phyloP scores from a whole-genome alignment of 2,329 filamentous ascomycete genomes.

The Ophiostoma novo-ulmi region DNA sequence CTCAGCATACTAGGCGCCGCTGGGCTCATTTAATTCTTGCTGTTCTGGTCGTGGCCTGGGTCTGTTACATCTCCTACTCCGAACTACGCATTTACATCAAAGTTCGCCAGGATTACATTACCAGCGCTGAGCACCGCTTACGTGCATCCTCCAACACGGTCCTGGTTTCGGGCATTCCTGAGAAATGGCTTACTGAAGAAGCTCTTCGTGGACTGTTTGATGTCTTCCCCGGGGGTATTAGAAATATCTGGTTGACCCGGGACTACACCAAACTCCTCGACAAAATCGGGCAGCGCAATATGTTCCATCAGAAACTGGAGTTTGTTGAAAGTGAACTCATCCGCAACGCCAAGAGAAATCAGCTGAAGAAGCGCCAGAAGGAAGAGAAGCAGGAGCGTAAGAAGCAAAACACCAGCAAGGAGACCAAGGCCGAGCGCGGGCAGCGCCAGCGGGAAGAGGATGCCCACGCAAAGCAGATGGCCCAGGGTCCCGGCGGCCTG shows the following conservation, averaged over 20 bases:
- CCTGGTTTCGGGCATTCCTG: slow-evolving; percentile 81
- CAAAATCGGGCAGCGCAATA: slow-evolving; percentile 72
- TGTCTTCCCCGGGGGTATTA: slow-evolving; percentile 89
- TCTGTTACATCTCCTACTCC: slow-evolving; percentile 79
- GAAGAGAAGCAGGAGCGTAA: slow-evolving; percentile 62
- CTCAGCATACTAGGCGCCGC: slow-evolving; percentile 61
- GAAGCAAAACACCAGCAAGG: slow-evolving; percentile 43
- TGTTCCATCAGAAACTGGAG: slow-evolving; percentile 68
- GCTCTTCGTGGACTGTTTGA: slow-evolving; percentile 82
- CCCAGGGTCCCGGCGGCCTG: slow-evolving; percentile 45
- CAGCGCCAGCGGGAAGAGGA: slow-evolving; percentile 47
- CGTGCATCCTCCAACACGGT: slow-evolving; percentile 93
- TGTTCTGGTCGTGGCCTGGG: slow-evolving; percentile 71
- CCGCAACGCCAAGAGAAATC: slow-evolving; percentile 68
- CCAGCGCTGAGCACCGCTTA: slow-evolving; percentile 88
- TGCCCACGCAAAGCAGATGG: slow-evolving; percentile 46
- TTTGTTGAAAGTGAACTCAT: slow-evolving; percentile 80
- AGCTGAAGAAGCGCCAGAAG: slow-evolving; percentile 62
- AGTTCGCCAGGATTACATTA: slow-evolving; percentile 88
- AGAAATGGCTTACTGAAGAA: slow-evolving; percentile 82
- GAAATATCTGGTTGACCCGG: slow-evolving; percentile 94
- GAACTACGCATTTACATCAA: slow-evolving; percentile 87
- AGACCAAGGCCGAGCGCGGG: slow-evolving; percentile 48
- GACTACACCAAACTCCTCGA: slow-evolving; percentile 77
- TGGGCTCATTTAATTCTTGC: slow-evolving; percentile 83